These are phyloP conservation scores for Leishmania gerbilli DNA, from an alignment of 208 protist genomes.

Conservation along the genomic window DNA sequence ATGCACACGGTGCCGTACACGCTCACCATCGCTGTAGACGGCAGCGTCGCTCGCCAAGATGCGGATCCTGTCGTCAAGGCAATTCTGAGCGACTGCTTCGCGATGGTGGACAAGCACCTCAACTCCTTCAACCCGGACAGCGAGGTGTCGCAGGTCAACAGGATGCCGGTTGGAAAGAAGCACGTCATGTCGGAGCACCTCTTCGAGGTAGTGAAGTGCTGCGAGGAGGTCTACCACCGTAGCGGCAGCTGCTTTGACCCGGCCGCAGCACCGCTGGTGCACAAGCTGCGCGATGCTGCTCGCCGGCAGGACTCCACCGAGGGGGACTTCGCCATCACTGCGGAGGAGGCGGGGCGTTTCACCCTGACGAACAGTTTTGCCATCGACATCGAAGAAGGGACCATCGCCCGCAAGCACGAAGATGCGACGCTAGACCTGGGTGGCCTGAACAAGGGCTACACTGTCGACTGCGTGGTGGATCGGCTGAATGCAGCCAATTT, in stretches of 20 bases:
- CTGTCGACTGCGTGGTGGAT: slow-evolving; percentile 62
- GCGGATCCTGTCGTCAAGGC: slow-evolving; percentile 17
- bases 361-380: slow-evolving; percentile 44
- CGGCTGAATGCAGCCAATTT: slow-evolving; percentile 43
- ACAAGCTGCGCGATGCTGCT: slow-evolving; percentile 32
- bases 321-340: slow-evolving; percentile 24
- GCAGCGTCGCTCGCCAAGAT: slow-evolving; percentile 15
- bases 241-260: slow-evolving; percentile 61
- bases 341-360: slow-evolving; percentile 31
- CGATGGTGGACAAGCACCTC: slow-evolving; percentile 66
- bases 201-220: slow-evolving; percentile 46
- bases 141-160: slow-evolving; percentile 53
- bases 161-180: slow-evolving; percentile 36
- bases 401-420: slow-evolving; percentile 48
- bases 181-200: slow-evolving; percentile 61
- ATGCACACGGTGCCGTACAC: slow-evolving; percentile 80
- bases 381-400: slow-evolving; percentile 43
- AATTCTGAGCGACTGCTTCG: slow-evolving; percentile 54
- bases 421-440: slow-evolving; percentile 58
- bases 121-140: slow-evolving; percentile 72
- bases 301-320: slow-evolving; percentile 13
- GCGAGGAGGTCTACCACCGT: slow-evolving; percentile 38
- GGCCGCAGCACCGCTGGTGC: slow-evolving; percentile 35
- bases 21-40: slow-evolving; percentile 49
- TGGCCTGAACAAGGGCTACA: slow-evolving; percentile 69